Conservation (phyloP, 805 yeast species). For the Cyberlindnera xylosilytica region DNA sequence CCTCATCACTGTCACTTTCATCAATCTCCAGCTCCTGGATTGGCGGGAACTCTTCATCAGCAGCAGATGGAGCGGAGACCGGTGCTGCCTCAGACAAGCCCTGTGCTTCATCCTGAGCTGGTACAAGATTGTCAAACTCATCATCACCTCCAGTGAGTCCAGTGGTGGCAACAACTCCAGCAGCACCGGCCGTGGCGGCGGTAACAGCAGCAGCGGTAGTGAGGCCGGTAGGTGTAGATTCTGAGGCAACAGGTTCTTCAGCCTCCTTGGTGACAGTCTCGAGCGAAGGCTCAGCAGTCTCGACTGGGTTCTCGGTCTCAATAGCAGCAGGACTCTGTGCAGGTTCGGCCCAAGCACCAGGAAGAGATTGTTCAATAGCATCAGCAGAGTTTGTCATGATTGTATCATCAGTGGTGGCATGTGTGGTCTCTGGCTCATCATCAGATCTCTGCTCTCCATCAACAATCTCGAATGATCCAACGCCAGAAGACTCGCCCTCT, state of each 20-base stretch:
- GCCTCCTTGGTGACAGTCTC: background rate
- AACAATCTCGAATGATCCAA: conserved; percentile 27
- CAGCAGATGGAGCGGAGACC: conserved; percentile 14
- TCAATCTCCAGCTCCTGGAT: conserved; percentile 17
- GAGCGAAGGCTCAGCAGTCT: background rate
- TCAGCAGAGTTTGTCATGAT: conserved; percentile 15
- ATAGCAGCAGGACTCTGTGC: background rate
- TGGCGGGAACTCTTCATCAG: conserved; percentile 44
- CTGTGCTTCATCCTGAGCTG: background rate
- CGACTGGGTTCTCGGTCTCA: background rate
- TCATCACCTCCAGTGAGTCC: no score
- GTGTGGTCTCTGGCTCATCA: conserved; percentile 1
- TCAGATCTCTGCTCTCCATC: conserved; percentile 19
- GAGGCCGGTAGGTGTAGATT: no score
- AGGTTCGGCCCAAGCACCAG: conserved; percentile 29
- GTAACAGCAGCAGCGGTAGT: no score
- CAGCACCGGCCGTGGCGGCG: no score
- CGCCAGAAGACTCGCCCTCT: conserved; percentile 21
- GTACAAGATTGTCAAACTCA: conserved; percentile 6
- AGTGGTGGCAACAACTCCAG: no score
- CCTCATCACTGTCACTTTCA: conserved; percentile 18
- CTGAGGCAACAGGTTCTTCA: background rate
- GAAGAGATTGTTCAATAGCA: conserved; percentile 25
- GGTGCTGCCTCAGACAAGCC: background rate
- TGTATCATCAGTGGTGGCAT: conserved; percentile 7